Base-by-base conservation (phyloP, 768 basidiomycete species). In the Tylopilus felleus region DNA sequence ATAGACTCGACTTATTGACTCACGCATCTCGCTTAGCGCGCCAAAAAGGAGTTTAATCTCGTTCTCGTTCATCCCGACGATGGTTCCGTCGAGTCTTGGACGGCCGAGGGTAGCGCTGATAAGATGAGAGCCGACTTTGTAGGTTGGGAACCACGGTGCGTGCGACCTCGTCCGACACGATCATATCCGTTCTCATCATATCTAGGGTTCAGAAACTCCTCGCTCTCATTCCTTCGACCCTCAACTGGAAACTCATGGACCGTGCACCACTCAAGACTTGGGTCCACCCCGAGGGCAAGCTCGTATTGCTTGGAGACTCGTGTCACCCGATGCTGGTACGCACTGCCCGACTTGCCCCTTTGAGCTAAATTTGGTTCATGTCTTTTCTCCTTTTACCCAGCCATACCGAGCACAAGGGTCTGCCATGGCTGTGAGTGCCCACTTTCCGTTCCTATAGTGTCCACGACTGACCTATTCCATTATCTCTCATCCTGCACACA, bases 361-460 rank as follows among this genome's bases (percentile, higher is more conserved):
- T 1, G 13, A 29, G 33, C 28, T 4, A 28, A n/a, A 4, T 16
- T 44, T 35, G 8, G 46, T 36, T 55, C 13, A 54, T 19, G 39
- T 4, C 13, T 13, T 19, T 38, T 38, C 38, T 17, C n/a, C 9
- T 31, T 9, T 22, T 23, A 35, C 17, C 0, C 35, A 73, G 77
- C 81, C 81, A 3, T 80, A 81, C 57, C 72, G 76, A 14, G 81
- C 79, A 1, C 81, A 82, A 63, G 81, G 80, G 7, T 74, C 80
- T 33, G 79, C 80, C 12, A 80, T 81, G 72, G 80, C 80, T 25
- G 75, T 81, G 60, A 64, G 69, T 60, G 7, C 13, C 12, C 9
- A 2, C 8, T 39, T 51, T 56, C 21, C 31, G 2, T 51, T 51
- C 42, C 22, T 35, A 43, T 29, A 6, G 12, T 19, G 8, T n/a